Conservation (phyloP, 352 stramenopile genomes). For the Phytophthora pistaciae region DNA sequence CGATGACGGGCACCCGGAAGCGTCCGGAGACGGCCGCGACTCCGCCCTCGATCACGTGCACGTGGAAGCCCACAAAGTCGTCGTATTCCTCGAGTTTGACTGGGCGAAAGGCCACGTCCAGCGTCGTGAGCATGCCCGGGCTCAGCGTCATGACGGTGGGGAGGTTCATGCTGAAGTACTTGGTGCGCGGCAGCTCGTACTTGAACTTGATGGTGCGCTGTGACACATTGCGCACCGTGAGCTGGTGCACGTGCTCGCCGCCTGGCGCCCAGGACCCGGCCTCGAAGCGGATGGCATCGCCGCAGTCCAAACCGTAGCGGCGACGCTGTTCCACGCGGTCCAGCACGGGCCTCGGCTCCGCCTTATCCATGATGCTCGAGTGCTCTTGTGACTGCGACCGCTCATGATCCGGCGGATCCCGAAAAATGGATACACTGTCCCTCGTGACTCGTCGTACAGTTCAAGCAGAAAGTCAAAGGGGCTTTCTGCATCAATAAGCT, state of each 20-base stretch:
- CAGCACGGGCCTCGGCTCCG: slow-evolving; percentile 54
- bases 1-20: slow-evolving; percentile 91
- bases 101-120: slow-evolving; percentile 93
- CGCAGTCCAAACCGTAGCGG: slow-evolving; percentile 81
- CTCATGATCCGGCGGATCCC: slow-evolving; percentile 27
- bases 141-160: slow-evolving; percentile 90
- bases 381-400: slow-evolving; percentile 15
- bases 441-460: no score
- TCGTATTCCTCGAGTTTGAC: slow-evolving; percentile 92
- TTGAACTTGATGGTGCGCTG: slow-evolving; percentile 92
- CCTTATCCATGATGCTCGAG: slow-evolving; percentile 5
- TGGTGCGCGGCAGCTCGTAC: slow-evolving; percentile 92
- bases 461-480: no score
- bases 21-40: slow-evolving; percentile 67
- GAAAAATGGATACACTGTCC: slow-evolving; percentile 18
- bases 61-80: slow-evolving; percentile 91
- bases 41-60: slow-evolving; percentile 86
- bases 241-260: slow-evolving; percentile 92
- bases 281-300: slow-evolving; percentile 89
- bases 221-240: slow-evolving; percentile 93
- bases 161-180: slow-evolving; percentile 96
- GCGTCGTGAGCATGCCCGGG: slow-evolving; percentile 83
- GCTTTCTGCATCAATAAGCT: no score
- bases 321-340: slow-evolving; percentile 78
- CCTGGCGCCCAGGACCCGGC: slow-evolving; percentile 91